These are phyloP conservation scores for Mesembryanthemum crystallinum DNA, from an alignment of 148 eudicot genomes.

Conservation along the genomic window DNA sequence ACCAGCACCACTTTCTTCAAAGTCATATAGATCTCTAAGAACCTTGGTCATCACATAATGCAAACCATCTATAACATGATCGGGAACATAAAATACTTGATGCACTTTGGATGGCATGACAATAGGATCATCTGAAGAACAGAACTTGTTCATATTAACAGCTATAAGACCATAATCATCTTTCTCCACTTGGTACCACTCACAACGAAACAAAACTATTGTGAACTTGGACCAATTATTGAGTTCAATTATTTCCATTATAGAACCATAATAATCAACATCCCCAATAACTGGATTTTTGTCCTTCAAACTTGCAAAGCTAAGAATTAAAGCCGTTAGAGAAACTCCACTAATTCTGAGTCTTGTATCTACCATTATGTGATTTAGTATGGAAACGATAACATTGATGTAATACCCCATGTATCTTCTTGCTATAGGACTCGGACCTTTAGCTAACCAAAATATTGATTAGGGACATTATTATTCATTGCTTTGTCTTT, in stretches of 20 bases:
- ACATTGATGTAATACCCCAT: constrained; percentile 19
- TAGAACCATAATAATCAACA: constrained; percentile 9
- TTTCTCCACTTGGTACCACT: constrained; percentile 6
- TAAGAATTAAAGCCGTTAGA: constrained; percentile 2
- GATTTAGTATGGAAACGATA: constrained; percentile 19
- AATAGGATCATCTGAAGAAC: constrained; percentile 2
- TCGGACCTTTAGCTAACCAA: constrained; percentile 20
- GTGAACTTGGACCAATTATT: constrained; percentile 10
- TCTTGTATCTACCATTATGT: constrained; percentile 10
- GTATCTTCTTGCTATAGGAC: not conserved
- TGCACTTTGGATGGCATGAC: constrained; percentile 15
- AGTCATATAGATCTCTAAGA: constrained; percentile 8
- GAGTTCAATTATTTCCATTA: constrained; percentile 23
- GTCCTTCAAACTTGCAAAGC: constrained; percentile 25
- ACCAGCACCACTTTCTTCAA: not conserved
- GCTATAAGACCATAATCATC: not conserved
- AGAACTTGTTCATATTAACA: not conserved
- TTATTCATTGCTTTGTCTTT: not conserved
- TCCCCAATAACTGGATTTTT: constrained; percentile 17
- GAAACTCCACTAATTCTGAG: constrained; percentile 26
- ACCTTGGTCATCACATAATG: constrained; percentile 6
- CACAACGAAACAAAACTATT: constrained; percentile 9
- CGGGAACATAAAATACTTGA: not conserved
- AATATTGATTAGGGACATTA: not conserved
- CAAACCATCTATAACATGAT: not conserved